Evolutionary conservation across 306 rosid species (phyloP), one percentile per base, ranked within the genome.

Genomic region (Castanea crenata): DNA sequence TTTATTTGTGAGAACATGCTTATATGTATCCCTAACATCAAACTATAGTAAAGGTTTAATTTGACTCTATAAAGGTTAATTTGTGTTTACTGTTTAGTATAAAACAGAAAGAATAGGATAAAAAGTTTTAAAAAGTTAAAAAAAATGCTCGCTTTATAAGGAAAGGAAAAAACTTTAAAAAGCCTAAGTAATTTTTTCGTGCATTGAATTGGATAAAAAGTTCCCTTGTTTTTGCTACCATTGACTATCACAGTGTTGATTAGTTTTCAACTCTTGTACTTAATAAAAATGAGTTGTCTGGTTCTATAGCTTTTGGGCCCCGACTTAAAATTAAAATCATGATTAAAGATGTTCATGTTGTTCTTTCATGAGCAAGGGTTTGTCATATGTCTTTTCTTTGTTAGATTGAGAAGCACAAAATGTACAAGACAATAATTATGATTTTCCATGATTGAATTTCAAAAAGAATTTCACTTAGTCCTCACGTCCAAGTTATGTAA

Each of bases 141-240:
- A 76, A 85, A 88, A 85, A 76, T 76, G 86, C 76, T 74, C 72
- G 80, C 81, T 84, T 76, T 85, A 62, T 70, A 81, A 82, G 77
- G 86, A 83, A 83, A 72, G 72, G 49, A 80, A 85, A 83, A 81
- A 84, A 82, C 86, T 87, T 90, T 75, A 77, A 81, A 89, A 87
- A 90, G 92, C 79, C 65, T 56, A 87, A 77, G 86, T 82, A 69
- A 83, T 85, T 86, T 90, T 82, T 86, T 84, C 63, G 87, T 86
- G 88, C 89, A 80, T 88, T 80, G 92, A 88, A 85, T 87, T 84
- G 89, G 91, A 87, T 91, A 77, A 74, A 84, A 93, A 90, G 90
- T 70, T 55, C 81, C 87, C 84, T 82, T 87, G 82, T 84, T 88
- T 93, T 88, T 84, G 86, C 71, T 83, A 86, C 87, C 91, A 89